A percentile compares a stretch with the other conserved stretches of the same genome.
These are phyloP conservation scores for Ambrosia artemisiifolia DNA, from an alignment of 129 eudicot genomes.

Conservation along the genomic window DNA sequence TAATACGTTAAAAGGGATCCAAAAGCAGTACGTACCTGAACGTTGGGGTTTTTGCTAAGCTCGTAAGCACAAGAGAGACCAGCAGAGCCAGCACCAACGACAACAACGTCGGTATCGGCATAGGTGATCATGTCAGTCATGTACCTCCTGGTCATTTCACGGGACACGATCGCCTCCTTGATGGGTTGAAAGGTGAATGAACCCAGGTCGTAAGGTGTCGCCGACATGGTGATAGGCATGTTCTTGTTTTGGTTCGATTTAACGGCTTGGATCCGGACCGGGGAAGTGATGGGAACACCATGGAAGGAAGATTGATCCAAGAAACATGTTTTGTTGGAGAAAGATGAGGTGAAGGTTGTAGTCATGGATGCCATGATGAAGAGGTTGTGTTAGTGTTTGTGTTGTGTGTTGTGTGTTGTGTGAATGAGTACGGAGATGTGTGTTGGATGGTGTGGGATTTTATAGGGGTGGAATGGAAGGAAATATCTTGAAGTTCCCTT, in stretches of 20 bases:
- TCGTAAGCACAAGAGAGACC: slow-evolving; percentile 87
- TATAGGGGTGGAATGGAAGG: not conserved
- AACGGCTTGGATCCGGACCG: slow-evolving; percentile 31
- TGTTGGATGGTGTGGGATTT: not conserved
- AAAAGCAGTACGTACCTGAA: slow-evolving; percentile 29
- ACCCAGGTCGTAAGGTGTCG: slow-evolving; percentile 55
- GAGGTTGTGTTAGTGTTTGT: not conserved
- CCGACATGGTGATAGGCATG: slow-evolving; percentile 51
- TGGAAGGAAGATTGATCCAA: slow-evolving; percentile 50
- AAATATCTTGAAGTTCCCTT: not conserved
- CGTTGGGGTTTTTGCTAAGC: slow-evolving; percentile 78
- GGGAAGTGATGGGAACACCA: slow-evolving; percentile 38
- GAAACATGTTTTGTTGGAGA: slow-evolving; percentile 29
- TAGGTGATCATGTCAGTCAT: slow-evolving; percentile 82
- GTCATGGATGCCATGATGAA: slow-evolving; percentile 56
- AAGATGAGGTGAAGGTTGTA: slow-evolving; percentile 52
- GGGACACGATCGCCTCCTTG: slow-evolving; percentile 77
- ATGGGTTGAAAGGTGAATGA: slow-evolving; percentile 61
- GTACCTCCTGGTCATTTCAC: slow-evolving; percentile 89
- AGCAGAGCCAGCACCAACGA: slow-evolving; percentile 88
- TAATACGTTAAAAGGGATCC: no score
- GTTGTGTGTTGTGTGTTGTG: not conserved
- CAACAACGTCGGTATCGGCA: slow-evolving; percentile 84
- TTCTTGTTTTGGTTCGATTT: slow-evolving; percentile 44
- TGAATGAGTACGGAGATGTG: not conserved